Evolutionary conservation across 179 eudicot genomes (phyloP).

Genomic region (Nepenthes alata): DNA sequence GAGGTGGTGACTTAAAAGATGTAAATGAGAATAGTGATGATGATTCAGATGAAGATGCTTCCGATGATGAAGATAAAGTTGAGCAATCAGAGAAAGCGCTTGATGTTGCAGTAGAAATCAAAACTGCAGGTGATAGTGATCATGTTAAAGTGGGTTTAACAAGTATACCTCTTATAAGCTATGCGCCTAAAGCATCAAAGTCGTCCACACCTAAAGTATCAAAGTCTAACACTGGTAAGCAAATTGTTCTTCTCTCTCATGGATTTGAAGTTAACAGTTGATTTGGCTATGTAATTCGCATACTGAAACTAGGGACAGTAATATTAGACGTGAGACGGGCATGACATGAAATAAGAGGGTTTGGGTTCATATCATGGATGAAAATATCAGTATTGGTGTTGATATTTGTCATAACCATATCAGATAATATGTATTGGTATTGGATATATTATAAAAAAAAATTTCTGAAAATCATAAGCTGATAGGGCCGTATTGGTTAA

Average conservation of each 20-base stretch:
- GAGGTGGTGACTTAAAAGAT: conserved; percentile 17
- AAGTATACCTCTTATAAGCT: conserved; percentile 38
- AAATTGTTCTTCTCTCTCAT: conserved; percentile 4
- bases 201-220: conserved; percentile 15
- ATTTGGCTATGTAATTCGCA: not conserved
- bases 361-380: no score
- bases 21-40: conserved; percentile 20
- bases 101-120: conserved; percentile 26
- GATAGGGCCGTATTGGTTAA: no score
- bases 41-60: conserved; percentile 21
- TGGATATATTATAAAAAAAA: no score
- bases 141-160: conserved; percentile 27
- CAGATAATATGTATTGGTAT: no score
- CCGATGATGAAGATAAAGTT: conserved; percentile 27
- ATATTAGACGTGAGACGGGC: no score
- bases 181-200: conserved; percentile 24
- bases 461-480: no score
- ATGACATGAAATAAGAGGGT: no score
- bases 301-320: no score
- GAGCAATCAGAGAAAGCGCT: conserved; percentile 14
- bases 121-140: conserved; percentile 23
- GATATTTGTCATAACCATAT: no score
- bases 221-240: conserved; percentile 40
- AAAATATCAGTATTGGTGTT: no score
- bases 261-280: not conserved